A percentile compares a stretch with the other conserved stretches of the same genome.
Evolutionary conservation across 176 grass and related monocot species (phyloP).

Genomic region (Oropetium thomaeum): DNA sequence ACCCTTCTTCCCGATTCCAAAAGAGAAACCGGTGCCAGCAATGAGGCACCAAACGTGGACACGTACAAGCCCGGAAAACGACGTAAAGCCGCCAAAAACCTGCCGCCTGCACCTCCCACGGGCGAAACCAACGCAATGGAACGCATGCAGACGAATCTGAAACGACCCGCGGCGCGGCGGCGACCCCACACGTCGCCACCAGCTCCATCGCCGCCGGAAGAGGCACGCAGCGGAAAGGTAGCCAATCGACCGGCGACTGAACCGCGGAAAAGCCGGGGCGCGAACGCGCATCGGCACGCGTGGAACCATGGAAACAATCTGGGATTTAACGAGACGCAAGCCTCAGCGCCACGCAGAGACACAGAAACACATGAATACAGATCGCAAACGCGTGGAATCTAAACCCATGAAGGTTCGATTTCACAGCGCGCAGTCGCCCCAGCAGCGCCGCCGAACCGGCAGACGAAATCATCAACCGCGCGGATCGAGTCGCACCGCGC

Average conservation of each 20-base stretch:
- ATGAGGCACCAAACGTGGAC: conserved; percentile 8
- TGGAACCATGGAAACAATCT: conserved; percentile 16
- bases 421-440: not conserved
- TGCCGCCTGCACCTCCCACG: not conserved
- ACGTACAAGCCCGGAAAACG: conserved; percentile 37
- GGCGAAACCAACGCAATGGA: conserved; percentile 22
- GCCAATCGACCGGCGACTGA: not conserved
- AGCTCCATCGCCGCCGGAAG: not conserved
- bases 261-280: not conserved
- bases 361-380: not conserved
- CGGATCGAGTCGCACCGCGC: conserved; percentile 30
- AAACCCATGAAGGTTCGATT: not conserved
- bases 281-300: not conserved
- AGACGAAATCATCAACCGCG: not conserved
- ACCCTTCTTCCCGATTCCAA: not conserved
- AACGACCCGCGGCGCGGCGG: not conserved
- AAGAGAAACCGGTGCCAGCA: not conserved
- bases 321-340: not conserved
- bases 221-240: not conserved
- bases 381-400: not conserved
- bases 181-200: not conserved
- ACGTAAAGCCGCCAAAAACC: conserved; percentile 31
- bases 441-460: not conserved
- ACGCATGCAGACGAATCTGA: conserved; percentile 40
- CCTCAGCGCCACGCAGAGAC: too few relatives aligned